Base-by-base conservation (phyloP, 2,329 filamentous ascomycete genomes). In the Fusarium camptoceras region DNA sequence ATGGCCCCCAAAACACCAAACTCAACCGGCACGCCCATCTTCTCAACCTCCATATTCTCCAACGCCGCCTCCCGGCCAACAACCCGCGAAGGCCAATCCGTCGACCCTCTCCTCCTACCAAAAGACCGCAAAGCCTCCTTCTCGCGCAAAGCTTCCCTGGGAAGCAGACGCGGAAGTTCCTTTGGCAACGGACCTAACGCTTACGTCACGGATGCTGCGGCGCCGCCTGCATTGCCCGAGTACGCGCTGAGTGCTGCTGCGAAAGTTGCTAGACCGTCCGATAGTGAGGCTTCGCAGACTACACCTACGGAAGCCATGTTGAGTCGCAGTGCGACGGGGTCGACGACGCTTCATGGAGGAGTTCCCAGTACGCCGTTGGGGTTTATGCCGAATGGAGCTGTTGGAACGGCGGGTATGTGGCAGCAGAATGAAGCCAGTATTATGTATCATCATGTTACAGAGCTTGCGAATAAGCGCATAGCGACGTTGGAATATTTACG, bases 401-500 rank as follows among this genome's bases (percentile, higher is more conserved):
- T 72, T n/a, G 67, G 77, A 18, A 51, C 66, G 10, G 44, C 71
- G 24, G 62, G 62, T 10, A 59, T 76, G 49, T 81, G 78, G 73
- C 78, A 82, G 71, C 81, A 80, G 69, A 81, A 79, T 64, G 87
- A 89, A 77, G 80, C 81, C 31, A 79, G 80, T 18, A 78, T 84
- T n/a, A 78, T 87, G 30, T 83, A 88, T 64, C 85, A 87, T 70
- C 89, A 91, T 73, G 87, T 99, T 66, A 92, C 95, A 61, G 95
- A 98, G 64, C 88, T 93, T 74, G 92, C 93, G 39, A 91, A 91
- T 62, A 99, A 99, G 84, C 88, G 96, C 73, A 97, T 99, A 83
- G 94, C 94, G 3, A 98, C 96, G 0, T 81, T 99, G 43, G 93
- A 97, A 75, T 99, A 99, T 78, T 81, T 99, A 69, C 89, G 94